Percentiles rank a stretch among this genome's conserved stretches.
Conservation (phyloP, 768 basidiomycete genomes). For the Inosperma sp. region DNA sequence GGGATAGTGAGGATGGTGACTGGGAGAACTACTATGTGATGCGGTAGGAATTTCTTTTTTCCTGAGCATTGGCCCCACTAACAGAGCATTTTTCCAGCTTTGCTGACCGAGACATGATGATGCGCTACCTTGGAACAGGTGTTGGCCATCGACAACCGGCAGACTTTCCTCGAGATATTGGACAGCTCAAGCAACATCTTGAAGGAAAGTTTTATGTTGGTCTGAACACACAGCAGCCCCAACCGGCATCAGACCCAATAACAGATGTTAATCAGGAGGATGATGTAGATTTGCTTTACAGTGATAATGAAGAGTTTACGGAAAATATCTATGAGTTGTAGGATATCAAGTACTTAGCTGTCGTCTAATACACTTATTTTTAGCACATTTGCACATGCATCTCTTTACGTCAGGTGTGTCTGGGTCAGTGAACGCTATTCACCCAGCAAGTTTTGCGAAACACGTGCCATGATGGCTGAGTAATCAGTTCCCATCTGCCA, state of each 20-base stretch:
- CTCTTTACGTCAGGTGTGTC: too few species aligned
- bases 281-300: background rate
- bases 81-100: constrained; percentile 10
- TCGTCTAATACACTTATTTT: too few species aligned
- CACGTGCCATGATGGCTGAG: too few species aligned
- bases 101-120: constrained; percentile 19
- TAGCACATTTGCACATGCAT: too few species aligned
- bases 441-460: too few species aligned
- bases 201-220: background rate
- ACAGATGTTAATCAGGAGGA: background rate
- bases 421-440: too few species aligned
- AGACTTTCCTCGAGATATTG: constrained; percentile 3
- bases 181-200: background rate
- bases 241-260: background rate
- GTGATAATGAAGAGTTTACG: background rate
- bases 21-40: constrained; percentile 34
- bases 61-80: background rate
- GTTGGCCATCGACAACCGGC: constrained; percentile 14
- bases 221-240: background rate
- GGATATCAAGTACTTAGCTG: too few species aligned
- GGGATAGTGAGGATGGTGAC: constrained; percentile 19
- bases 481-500: too few species aligned
- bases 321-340: background rate
- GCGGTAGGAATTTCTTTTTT: constrained; percentile 27
- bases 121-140: constrained; percentile 16